Evolutionary conservation across 768 basidiomycete species (phyloP), one percentile per base, ranked within the genome.

Genomic region (Thelephora ganbajun): DNA sequence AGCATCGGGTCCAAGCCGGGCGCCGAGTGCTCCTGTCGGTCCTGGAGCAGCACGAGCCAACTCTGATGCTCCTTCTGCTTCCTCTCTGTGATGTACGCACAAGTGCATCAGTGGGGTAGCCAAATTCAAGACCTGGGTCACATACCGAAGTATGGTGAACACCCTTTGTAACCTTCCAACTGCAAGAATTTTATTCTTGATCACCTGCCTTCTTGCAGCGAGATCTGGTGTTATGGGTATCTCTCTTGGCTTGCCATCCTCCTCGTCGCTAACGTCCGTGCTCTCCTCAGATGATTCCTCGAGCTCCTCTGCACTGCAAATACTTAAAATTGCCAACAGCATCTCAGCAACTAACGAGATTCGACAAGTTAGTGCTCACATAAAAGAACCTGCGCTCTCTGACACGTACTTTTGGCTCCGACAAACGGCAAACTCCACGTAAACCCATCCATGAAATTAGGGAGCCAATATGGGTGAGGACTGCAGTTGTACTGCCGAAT

Each of bases 391-490:
- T 33, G 43, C 13, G 45, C 30, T 16, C 6, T n/a, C n/a, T 18
- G 35, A 12, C 33, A 69, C 77, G 54, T 56, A 90, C 94, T 98
- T 68, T 99, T 98, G 65, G 93, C 87, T 53, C 93, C 96, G 6
- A 99, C 96, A 59, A 98, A 98, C 0, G 96, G 96, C 50, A 99
- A 65, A 70, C 84, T 88, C 96, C 96, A 99, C 0, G 96, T 97
- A 61, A 99, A 99, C 19, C 93, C 93, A 57, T 98, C 94, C 93
- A 98, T 97, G 59, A 99, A 99, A 64, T 99, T 99, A 3, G 96
- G 96, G 47, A 99, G 69, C 94, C 94, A 98, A 62, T 97, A 98
- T 6, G 77, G 77, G 52, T 80, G 77, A 35, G 75, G 71, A n/a
- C 63, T 63, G n/a, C 61, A 55, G 43, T 66, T 64, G 49, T 59